Base-by-base conservation (phyloP, 805 yeast genomes). In the Starmerella vaccinii region DNA sequence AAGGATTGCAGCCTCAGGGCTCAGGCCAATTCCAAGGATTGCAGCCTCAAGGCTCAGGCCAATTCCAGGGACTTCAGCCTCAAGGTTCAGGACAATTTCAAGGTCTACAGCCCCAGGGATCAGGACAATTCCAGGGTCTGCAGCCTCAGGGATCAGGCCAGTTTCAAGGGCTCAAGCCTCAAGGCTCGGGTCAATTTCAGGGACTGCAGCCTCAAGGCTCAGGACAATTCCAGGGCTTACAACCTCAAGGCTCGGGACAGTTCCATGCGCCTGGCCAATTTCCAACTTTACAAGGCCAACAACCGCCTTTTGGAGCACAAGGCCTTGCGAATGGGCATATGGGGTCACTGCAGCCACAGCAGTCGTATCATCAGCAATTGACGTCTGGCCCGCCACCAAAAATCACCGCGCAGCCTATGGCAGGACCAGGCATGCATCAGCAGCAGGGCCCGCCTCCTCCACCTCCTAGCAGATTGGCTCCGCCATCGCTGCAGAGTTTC, bases 381-480 rank as follows among this genome's bases (percentile, higher is more conserved):
- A 7, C 18, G 15, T 16, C 15, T 32, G n/a, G 16, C 16, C 37
- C 35, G 5, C 44, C 23, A 29, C 43, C 32, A 16, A 47, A 37
- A 26, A 37, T 49, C 18, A 40, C 46, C 1, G 46, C 53, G 16
- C 57, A 49, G 34, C 34, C 50, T 24, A 52, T 57, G 13, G 57
- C 57, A 15, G 26, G 50, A 23, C 38, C 46, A 19, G 18, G 46
- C 38, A 22, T 37, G 40, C 40, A 37, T 6, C 40, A 37, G 12
- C 22, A 51, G 45, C 52, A 52, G 32, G 39, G 51, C 29, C 47
- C 51, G 18, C 49, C 52, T 21, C 49, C 52, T 32, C 52, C 48
- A 9, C 49, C 52, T 21, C 49, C 49, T 3, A 44, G 46, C 35
- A 40, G 44, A 18, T 29, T 32, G 5, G 38, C 46, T 5, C 49